phyloP scores from a whole-genome alignment of 441 rosid genomes.

The Brassica balearica region DNA sequence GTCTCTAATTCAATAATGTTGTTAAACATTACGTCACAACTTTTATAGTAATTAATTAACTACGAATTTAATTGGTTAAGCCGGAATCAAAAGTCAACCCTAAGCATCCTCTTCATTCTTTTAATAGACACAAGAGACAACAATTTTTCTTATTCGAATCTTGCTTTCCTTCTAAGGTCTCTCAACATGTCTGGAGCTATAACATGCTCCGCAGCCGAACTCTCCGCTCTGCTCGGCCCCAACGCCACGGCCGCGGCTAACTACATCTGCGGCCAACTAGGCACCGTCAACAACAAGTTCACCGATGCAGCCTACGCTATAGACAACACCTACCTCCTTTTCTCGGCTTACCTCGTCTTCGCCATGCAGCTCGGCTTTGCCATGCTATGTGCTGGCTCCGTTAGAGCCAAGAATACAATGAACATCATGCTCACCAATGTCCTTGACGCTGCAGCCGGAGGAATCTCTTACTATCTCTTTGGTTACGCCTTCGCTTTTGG shows the following conservation, averaged over 20 bases:
- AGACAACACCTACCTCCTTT: slow-evolving; percentile 86
- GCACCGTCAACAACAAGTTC: slow-evolving; percentile 46
- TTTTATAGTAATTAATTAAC: neutral
- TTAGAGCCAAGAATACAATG: slow-evolving; percentile 89
- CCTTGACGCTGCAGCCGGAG: slow-evolving; percentile 87
- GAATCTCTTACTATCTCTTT: slow-evolving; percentile 80
- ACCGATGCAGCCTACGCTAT: slow-evolving; percentile 67
- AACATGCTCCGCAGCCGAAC: slow-evolving; percentile 56
- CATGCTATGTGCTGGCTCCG: slow-evolving; percentile 95
- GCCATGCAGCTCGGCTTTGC: slow-evolving; percentile 85
- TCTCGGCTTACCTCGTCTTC: slow-evolving; percentile 89
- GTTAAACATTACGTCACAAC: neutral
- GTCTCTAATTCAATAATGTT: slow-evolving; percentile 9
- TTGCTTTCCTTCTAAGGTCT: slow-evolving; percentile 2
- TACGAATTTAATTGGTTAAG: slow-evolving; percentile 24
- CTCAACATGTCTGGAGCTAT: slow-evolving; percentile 39
- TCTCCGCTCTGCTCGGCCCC: slow-evolving; percentile 51
- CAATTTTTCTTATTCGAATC: slow-evolving; percentile 9
- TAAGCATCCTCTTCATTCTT: slow-evolving; percentile 4
- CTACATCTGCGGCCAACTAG: slow-evolving; percentile 62
- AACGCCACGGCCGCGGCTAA: slow-evolving; percentile 61
- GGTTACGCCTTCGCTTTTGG: slow-evolving; percentile 94
- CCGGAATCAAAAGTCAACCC: slow-evolving; percentile 37
- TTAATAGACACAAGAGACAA: slow-evolving; percentile 16
- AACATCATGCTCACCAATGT: slow-evolving; percentile 95